phyloP scores from a whole-genome alignment of 2,329 filamentous ascomycete genomes.

The Penicillium thymicola region DNA sequence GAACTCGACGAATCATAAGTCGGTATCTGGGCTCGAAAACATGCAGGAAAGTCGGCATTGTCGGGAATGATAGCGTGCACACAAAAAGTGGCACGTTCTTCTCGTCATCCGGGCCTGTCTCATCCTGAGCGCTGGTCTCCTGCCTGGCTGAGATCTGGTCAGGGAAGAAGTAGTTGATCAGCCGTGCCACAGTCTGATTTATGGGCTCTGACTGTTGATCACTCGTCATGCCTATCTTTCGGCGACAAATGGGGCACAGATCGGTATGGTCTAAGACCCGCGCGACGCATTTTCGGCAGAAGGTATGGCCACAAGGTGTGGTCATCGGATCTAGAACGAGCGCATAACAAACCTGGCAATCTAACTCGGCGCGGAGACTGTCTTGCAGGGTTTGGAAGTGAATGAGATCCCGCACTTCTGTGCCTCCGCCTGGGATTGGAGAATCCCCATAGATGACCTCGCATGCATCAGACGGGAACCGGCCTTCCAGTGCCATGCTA shows the following conservation, averaged over 20 bases:
- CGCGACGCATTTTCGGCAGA: slow-evolving; percentile 75
- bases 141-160: slow-evolving; percentile 60
- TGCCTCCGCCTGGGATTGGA: slow-evolving; percentile 22
- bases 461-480: slow-evolving; percentile 52
- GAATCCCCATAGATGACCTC: slow-evolving; percentile 51
- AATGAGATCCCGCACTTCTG: not conserved
- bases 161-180: slow-evolving; percentile 68
- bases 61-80: slow-evolving; percentile 76
- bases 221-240: slow-evolving; percentile 55
- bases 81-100: slow-evolving; percentile 71
- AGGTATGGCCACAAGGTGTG: slow-evolving; percentile 83
- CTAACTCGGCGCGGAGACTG: slow-evolving; percentile 65
- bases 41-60: slow-evolving; percentile 80
- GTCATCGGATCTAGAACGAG: slow-evolving; percentile 79
- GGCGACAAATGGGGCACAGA: slow-evolving; percentile 77
- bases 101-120: slow-evolving; percentile 52
- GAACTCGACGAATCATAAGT: slow-evolving; percentile 77
- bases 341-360: slow-evolving; percentile 85
- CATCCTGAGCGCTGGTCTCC: slow-evolving; percentile 56
- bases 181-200: slow-evolving; percentile 61
- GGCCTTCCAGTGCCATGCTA: slow-evolving; percentile 60
- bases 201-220: slow-evolving; percentile 50
- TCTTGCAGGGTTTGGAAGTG: slow-evolving; percentile 58
- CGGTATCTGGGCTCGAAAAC: slow-evolving; percentile 92
- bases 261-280: slow-evolving; percentile 73